Evolutionary conservation across 139 green algal species (phyloP), one percentile per base, ranked within the genome.

Genomic region (Zygnema circumcarinatum): DNA sequence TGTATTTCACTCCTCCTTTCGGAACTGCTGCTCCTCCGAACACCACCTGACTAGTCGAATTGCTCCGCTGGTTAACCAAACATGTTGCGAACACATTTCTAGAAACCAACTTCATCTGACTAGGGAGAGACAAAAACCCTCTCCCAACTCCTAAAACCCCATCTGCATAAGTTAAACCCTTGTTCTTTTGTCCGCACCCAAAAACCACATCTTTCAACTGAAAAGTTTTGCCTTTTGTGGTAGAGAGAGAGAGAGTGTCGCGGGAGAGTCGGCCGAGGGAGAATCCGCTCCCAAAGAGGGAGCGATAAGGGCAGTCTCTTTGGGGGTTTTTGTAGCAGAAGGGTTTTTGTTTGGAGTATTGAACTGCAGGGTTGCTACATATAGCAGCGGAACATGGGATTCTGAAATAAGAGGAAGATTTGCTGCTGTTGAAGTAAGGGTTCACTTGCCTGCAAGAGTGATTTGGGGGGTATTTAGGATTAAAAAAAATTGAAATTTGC

Each of bases 41-140:
- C 69, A 78, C 69, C 11, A 78, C 35, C 69, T 78, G 11, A 41
- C 69, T 78, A 41, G 69, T 78, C 36, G 69, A 3, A 22, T 39
- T 41, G 16, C 35, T 41, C 16, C 7, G 11, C 35, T 39, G 69
- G 7, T 7, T 3, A 11, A 41, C 36, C 11, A 78, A 16, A 41
- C 69, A 78, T 3, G 35, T 78, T 25, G 69, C 3, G 16, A 78
- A 78, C 11, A 78, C 69, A 52, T 7, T 11, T 25, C 16, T 20
- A 16, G 47, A 7, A 7, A 16, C 7, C 16, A 62, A 62, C 47
- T 62, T 62, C 47, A 62, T 62, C 16, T 62, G 47, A 62, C 47
- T 62, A 7, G 47, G 47, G 16, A 62, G 47, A 62, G 47, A 62
- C 16, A 62, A 62, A 62, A 16, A 16, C 7, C 7, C 7, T 25